Evolutionary conservation across 2,329 filamentous ascomycete genomes (phyloP), one percentile per base, ranked within the genome.

Genomic region (Apiospora pterosperma): DNA sequence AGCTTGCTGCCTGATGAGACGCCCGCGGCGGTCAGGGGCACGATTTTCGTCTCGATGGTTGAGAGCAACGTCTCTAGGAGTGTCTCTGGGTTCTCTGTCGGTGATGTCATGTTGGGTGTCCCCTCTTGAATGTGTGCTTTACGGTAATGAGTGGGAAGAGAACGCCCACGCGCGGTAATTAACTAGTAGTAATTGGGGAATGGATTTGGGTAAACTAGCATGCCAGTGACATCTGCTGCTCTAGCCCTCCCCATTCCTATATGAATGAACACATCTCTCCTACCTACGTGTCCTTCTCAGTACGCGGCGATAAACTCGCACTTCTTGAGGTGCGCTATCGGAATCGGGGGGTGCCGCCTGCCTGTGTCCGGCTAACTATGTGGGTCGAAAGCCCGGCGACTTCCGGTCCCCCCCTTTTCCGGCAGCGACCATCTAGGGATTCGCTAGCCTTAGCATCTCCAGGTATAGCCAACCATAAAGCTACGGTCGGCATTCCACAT

Each of bases 1-100:
- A 87, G 75, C 68, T 87, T 87, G 73, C 79, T 82, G 62, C 85
- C 85, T 0, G 81, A 81, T 0, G 79, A 75, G 52, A 87, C 83
- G 39, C 84, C 83, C 10, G 73, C 67, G 0, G 72, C 73, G 0
- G 85, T 87, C 25, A 87, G 77, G 0, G 84, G 84, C 41, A 87
- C 78, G 58, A 88, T 82, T 42, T 76, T 69, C 2, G 76, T 52
- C 69, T 85, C 83, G 19, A 82, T 79, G 1, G 77, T 75, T 34
- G 69, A 66, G 41, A 85, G 79, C 25, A 85, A 73, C 5, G 77
- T 72, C 5, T 72, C 69, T 14, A 84, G 73, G 8, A 84, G 72
- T 1, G 72, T 72, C 1, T 64, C 63, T 1, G 78, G 72, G 41
- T 75, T 67, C 36, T 73, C 62, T 21, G 67, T 61, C 31, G 55